phyloP scores from a whole-genome alignment of 2,329 filamentous ascomycete genomes.

The Aspergillus niger region DNA sequence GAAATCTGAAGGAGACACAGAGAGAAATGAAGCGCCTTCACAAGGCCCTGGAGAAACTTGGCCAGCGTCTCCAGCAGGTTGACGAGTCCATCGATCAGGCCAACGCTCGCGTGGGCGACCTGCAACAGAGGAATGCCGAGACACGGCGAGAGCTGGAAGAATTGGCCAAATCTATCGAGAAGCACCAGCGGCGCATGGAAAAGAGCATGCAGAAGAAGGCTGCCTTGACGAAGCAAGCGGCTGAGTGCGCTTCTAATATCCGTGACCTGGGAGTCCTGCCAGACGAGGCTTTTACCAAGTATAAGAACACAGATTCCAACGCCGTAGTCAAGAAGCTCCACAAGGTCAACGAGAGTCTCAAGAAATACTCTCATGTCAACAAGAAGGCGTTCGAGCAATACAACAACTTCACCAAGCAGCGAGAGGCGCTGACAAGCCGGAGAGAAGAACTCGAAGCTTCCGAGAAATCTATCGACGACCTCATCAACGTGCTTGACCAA shows the following conservation, averaged over 20 bases:
- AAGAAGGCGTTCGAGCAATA: constrained; percentile 99
- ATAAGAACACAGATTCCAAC: constrained; percentile 78
- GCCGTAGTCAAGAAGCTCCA: constrained; percentile 74
- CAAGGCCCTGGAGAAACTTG: constrained; percentile 67
- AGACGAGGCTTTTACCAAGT: constrained; percentile 91
- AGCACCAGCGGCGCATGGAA: constrained; percentile 85
- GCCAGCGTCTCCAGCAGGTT: constrained; percentile 70
- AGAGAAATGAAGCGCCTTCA: constrained; percentile 78
- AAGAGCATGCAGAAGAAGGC: constrained; percentile 89
- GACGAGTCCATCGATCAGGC: constrained; percentile 69
- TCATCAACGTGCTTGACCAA: constrained; percentile 89
- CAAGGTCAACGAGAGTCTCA: constrained; percentile 87
- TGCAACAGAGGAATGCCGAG: constrained; percentile 62
- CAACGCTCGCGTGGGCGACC: constrained; percentile 56
- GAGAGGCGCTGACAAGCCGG: constrained; percentile 81
- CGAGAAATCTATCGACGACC: constrained; percentile 83
- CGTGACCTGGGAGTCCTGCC: constrained; percentile 89
- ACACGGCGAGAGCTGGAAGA: constrained; percentile 74
- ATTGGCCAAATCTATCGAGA: constrained; percentile 75
- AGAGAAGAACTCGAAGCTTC: constrained; percentile 84
- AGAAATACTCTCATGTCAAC: constrained; percentile 98
- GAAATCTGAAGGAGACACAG: constrained; percentile 74
- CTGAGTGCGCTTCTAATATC: constrained; percentile 84
- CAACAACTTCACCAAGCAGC: constrained; percentile 91
- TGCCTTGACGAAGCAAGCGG: constrained; percentile 71